A percentile compares a stretch with the other conserved stretches of the same genome.
Conservation (phyloP, 2,329 filamentous ascomycete species). For the Diplodia mutila region DNA sequence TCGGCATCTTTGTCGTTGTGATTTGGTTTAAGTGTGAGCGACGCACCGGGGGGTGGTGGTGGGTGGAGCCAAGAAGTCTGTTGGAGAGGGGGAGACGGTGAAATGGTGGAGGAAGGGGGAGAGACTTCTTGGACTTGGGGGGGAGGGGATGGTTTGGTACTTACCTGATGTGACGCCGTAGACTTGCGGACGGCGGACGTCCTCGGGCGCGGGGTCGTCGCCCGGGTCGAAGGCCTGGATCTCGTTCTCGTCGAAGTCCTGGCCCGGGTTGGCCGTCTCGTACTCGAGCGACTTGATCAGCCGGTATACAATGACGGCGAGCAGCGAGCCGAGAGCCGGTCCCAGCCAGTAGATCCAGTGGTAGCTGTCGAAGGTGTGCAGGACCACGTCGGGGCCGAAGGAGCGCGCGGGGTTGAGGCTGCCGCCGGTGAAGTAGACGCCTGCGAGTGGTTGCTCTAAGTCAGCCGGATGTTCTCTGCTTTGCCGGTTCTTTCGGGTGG, state of each 20-base stretch:
- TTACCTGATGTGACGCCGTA: background rate
- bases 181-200: constrained; percentile 7
- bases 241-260: constrained; percentile 46
- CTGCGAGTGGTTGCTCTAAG: constrained; percentile 32
- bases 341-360: constrained; percentile 57
- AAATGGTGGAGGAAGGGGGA: too few relatives aligned
- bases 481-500: background rate
- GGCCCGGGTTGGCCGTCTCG: constrained; percentile 46
- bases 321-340: constrained; percentile 43
- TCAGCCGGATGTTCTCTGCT: constrained; percentile 35
- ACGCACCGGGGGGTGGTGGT: too few relatives aligned
- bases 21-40: too few relatives aligned
- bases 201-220: constrained; percentile 33
- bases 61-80: background rate
- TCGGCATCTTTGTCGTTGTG: background rate
- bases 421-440: constrained; percentile 50
- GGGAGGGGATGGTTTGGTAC: too few relatives aligned
- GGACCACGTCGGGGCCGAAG: constrained; percentile 49
- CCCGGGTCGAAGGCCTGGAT: constrained; percentile 41
- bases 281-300: constrained; percentile 48
- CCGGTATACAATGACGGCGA: constrained; percentile 44
- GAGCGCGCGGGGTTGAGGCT: constrained; percentile 52
- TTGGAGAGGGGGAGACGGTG: background rate
- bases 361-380: constrained; percentile 46
- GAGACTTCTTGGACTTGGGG: too few relatives aligned